A percentile compares a stretch with the other conserved stretches of the same genome.
Conservation (phyloP, 805 yeast species). For the Hanseniaspora taiwanica region DNA sequence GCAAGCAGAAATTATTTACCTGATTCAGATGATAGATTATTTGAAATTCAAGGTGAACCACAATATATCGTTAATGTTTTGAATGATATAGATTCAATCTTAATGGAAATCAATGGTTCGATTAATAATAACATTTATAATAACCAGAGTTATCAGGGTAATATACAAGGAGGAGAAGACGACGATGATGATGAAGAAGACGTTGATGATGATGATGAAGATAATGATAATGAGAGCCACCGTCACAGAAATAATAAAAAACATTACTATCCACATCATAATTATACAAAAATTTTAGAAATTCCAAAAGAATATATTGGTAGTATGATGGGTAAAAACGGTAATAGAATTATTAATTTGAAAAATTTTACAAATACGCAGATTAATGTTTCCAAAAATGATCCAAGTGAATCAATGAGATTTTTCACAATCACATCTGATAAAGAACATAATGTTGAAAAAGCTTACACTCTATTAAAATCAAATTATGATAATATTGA, state of each 20-base stretch:
- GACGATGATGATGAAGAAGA: too few species aligned
- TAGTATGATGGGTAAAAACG: slow-evolving; percentile 77
- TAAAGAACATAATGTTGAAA: slow-evolving; percentile 3
- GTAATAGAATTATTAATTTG: slow-evolving; percentile 75
- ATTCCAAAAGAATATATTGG: slow-evolving; percentile 81
- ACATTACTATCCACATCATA: slow-evolving; percentile 54
- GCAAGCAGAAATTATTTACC: slow-evolving; percentile 77
- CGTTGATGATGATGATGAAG: too few species aligned
- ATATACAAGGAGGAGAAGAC: too few species aligned
- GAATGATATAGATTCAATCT: slow-evolving; percentile 32
- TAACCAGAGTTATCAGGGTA: too few species aligned
- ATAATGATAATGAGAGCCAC: slow-evolving; percentile 60
- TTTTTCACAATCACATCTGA: slow-evolving; percentile 58
- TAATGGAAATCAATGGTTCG: slow-evolving; percentile 15
- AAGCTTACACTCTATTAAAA: background rate
- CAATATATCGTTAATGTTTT: slow-evolving; percentile 50
- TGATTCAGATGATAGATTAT: slow-evolving; percentile 71
- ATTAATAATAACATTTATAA: slow-evolving; percentile 11
- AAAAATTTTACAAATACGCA: slow-evolving; percentile 67
- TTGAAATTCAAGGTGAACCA: slow-evolving; percentile 75
- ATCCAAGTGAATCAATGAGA: slow-evolving; percentile 50
- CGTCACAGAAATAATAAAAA: slow-evolving; percentile 34
- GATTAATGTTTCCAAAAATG: slow-evolving; percentile 62
- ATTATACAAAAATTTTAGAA: slow-evolving; percentile 30
- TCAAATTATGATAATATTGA: slow-evolving; percentile 1